These are phyloP conservation scores for Hansfordia pulvinata DNA, from an alignment of 2,329 filamentous ascomycete species.

Conservation along the genomic window DNA sequence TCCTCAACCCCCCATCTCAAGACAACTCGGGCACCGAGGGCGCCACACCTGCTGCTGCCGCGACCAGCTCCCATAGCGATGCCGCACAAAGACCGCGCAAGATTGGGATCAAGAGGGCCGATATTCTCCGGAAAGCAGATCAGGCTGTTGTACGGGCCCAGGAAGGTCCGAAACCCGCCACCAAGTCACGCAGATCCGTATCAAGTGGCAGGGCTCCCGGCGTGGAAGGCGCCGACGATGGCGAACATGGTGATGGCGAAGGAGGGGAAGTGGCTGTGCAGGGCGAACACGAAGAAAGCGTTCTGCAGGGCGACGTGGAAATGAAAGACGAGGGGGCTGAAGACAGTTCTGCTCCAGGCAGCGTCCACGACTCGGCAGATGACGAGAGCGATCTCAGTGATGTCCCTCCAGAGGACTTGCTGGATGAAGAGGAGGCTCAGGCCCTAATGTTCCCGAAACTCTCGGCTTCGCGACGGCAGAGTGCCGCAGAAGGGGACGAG, in stretches of 20 bases:
- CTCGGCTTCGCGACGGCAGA: constrained; percentile 19
- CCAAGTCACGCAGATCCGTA: constrained; percentile 35
- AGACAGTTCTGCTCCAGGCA: constrained; percentile 40
- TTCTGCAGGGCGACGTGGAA: no score
- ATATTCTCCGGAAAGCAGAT: constrained; percentile 49
- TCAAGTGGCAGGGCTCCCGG: constrained; percentile 34
- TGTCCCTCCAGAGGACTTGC: constrained; percentile 36
- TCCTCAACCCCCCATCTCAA: constrained; percentile 27
- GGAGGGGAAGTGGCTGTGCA: constrained; percentile 14
- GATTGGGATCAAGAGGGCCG: constrained; percentile 35
- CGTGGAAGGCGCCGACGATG: constrained; percentile 13
- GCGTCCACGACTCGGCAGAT: constrained; percentile 50
- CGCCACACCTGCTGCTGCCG: constrained; percentile 13
- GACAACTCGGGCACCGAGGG: constrained; percentile 21
- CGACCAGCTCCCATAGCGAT: constrained; percentile 18
- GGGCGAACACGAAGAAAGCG: no score
- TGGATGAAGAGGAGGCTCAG: constrained; percentile 40
- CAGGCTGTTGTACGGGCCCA: constrained; percentile 36
- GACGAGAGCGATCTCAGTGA: constrained; percentile 60
- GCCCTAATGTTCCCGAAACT: constrained; percentile 39
- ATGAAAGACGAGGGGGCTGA: constrained; percentile 28
- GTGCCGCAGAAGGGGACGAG: constrained; percentile 9
- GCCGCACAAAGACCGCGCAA: constrained; percentile 27
- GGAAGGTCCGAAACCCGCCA: constrained; percentile 30
- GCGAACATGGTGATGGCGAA: constrained; percentile 13